A percentile compares a stretch with the other conserved stretches of the same genome.
phyloP scores from a whole-genome alignment of 208 protist species.

The Acanthamoeba culbertsoni region DNA sequence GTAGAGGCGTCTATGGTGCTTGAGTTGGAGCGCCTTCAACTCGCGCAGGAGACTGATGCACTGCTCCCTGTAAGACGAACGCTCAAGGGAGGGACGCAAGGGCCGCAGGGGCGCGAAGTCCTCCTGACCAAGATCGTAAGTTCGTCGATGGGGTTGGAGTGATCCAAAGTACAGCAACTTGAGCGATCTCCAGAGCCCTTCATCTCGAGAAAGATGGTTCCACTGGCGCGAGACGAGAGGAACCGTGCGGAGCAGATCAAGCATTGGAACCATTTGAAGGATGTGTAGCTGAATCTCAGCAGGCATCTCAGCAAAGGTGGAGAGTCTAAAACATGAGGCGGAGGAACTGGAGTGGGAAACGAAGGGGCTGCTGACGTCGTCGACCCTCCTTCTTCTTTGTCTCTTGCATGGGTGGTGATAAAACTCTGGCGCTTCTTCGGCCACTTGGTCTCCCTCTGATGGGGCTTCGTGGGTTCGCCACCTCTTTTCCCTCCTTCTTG shows the following conservation, averaged over 20 bases:
- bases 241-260: neutral
- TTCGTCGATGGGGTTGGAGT: too few species aligned
- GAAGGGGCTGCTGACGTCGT: neutral
- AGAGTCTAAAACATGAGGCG: neutral
- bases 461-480: neutral
- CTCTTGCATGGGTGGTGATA: neutral
- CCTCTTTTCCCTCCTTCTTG: neutral
- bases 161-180: constrained; percentile 9
- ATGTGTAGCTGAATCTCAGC: neutral
- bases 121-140: too few species aligned
- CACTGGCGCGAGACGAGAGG: constrained; percentile 40
- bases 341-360: neutral
- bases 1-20: constrained; percentile 11
- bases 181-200: neutral
- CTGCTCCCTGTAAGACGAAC: neutral
- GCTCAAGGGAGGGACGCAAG: neutral
- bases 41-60: constrained; percentile 13
- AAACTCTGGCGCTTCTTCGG: neutral
- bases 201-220: neutral
- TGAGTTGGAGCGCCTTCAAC: constrained; percentile 4
- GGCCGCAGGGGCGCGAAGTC: too few species aligned
- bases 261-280: constrained; percentile 15
- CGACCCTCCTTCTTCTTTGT: neutral
- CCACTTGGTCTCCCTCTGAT: neutral
- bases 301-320: neutral